Evolutionary conservation across 768 basidiomycete species (phyloP), one percentile per base, ranked within the genome.

Genomic region (Serendipita sp.): DNA sequence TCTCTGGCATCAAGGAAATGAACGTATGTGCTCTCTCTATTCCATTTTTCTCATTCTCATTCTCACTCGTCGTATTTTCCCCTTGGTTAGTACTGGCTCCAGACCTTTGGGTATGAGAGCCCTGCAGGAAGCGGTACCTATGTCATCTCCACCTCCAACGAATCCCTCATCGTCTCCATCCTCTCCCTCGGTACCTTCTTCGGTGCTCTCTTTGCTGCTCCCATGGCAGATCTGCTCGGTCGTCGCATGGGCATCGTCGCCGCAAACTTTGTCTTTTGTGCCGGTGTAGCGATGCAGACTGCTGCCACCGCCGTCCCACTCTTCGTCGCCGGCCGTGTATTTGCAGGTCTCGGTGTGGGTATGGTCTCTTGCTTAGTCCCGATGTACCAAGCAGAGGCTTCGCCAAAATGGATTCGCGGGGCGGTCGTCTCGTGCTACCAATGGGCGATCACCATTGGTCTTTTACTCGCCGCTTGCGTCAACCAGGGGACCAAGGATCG

Each of bases 131-230:
- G 65, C 33, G 28, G 50, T 3, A 31, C 45, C 24, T 70, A 67
- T 63, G 60, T 61, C 51, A 64, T 72, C 61, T 45, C 67, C 11
- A 73, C 73, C 26, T 58, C 63, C 44, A 63, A 67, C 63, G 60
- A 71, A 64, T 82, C 82, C 3, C 76, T 82, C 69, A 75, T 85
- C 76, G 70, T 77, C 64, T 79, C 78, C 31, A 86, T 89, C 68
- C 81, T 90, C 34, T 90, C 88, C 7, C 88, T 85, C 20, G 90
- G 90, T 65, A 92, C 89, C 30, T 90, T 92, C 78, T 82, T 88
- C 65, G 89, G 71, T 50, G 69, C 82, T 20, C 76, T 89, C 65
- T 61, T 73, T 43, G 79, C 74, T n/a, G 78, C 76, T 56, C 80
- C 78, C 61, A 42, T 81, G 16, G 85, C 81, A 1, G 84, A 83